Base-by-base conservation (phyloP, 2,329 filamentous ascomycete species). In the Talaromyces atroroseus region DNA sequence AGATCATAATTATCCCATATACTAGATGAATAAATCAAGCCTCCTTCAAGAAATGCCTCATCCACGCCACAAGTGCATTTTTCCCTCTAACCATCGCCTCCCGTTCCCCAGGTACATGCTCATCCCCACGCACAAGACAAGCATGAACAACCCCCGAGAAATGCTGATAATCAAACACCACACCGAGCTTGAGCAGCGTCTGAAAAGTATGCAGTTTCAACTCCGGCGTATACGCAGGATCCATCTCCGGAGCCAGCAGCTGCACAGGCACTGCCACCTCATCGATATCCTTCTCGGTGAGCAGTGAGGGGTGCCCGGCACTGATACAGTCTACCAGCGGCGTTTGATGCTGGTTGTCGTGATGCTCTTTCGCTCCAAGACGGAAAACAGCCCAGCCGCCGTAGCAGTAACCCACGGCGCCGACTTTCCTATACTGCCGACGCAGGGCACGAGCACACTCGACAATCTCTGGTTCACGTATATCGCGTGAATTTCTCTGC, bases 321-420 rank as follows among this genome's bases (percentile, higher is more conserved):
- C 70, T 67, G 36, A 80, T 69, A 60, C 69, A 74, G 56, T 81
- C 78, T 4, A 81, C 73, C 2, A 81, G 65, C 2, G 64, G 63
- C 2, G 36, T 18, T n/a, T n/a, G n/a, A n/a, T 1, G 46, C 3
- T 14, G 63, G n/a, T n/a, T n/a, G n/a, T n/a, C n/a, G n/a, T n/a
- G 59, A n/a, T 70, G 58, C 12, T 65, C 68, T 57, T 75, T 73
- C 1, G 73, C 69, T 0, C 71, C 80, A 0, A 82, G 72, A 1
- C 74, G 73, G 56, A 80, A 75, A 2, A 68, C 69, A 0, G 75
- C 79, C 80, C 79, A 82, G 5, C 77, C 78, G 14, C 79, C 79
- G 52, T 73, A 81, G 66, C 79, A 81, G 61, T 71, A 81, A 1
- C 79, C 79, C 2, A 79, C 65, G 0, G 76, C 78, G 2, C 67